Percentiles rank a stretch among this genome's conserved stretches.
Evolutionary conservation across 2,329 filamentous ascomycete species (phyloP).

Genomic region (Exutisphaerella laricina): DNA sequence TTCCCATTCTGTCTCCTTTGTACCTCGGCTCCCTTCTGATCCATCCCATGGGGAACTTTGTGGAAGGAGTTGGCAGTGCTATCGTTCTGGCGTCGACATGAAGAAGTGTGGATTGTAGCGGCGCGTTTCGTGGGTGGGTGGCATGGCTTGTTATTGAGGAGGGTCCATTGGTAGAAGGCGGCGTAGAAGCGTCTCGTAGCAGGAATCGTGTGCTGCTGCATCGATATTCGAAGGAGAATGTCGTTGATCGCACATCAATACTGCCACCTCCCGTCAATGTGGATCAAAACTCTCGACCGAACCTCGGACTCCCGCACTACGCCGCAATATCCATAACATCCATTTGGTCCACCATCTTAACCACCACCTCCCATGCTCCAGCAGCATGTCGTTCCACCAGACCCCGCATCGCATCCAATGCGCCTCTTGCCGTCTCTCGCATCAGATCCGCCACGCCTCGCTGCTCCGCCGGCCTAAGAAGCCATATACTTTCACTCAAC

Average conservation of each 20-base stretch:
- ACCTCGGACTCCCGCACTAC: slow-evolving; percentile 11
- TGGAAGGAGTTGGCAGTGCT: too few species aligned
- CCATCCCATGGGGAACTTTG: too few species aligned
- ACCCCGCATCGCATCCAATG: slow-evolving; percentile 15
- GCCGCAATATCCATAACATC: slow-evolving; percentile 7
- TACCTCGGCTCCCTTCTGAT: too few species aligned
- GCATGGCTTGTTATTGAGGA: too few species aligned
- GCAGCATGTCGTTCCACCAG: slow-evolving; percentile 18
- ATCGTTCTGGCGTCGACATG: too few species aligned
- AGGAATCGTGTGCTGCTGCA: slow-evolving; percentile 6
- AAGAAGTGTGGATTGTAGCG: too few species aligned
- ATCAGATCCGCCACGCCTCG: slow-evolving; percentile 72
- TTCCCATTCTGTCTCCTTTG: too few species aligned
- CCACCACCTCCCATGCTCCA: slow-evolving; percentile 5
- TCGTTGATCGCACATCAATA: neutral
- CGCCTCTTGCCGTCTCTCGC: slow-evolving; percentile 12
- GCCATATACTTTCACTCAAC: slow-evolving; percentile 95
- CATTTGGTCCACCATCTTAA: too few species aligned
- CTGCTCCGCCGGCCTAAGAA: slow-evolving; percentile 82
- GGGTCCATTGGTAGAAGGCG: slow-evolving; percentile 42
- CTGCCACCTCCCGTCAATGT: neutral
- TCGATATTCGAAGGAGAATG: slow-evolving; percentile 3
- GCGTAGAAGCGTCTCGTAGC: slow-evolving; percentile 39
- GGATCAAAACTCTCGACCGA: neutral
- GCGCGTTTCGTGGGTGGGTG: too few species aligned